Conservation (phyloP, 225 moss, liverwort and hornwort genomes). For the Neckera pumila region DNA sequence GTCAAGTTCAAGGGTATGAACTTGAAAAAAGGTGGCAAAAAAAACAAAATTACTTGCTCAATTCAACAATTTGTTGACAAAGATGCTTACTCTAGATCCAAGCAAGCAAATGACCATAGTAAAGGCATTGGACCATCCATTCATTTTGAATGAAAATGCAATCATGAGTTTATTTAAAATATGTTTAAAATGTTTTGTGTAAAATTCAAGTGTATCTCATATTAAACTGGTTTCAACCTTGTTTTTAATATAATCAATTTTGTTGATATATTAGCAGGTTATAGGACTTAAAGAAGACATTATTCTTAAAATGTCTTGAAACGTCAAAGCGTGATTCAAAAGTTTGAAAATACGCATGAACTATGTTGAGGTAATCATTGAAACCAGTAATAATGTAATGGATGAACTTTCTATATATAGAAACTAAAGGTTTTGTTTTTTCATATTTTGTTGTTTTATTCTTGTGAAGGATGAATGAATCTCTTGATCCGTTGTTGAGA, state of each 20-base stretch:
- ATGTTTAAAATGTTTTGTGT: neutral
- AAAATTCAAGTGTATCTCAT: neutral
- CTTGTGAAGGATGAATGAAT: neutral
- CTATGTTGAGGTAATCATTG: neutral
- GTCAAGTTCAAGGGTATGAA: neutral
- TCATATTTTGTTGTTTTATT: too few species aligned
- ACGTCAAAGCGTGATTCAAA: neutral
- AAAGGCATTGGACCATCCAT: neutral
- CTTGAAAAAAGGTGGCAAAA: neutral
- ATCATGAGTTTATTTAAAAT: neutral
- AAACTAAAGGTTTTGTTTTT: neutral
- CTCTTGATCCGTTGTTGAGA: rapidly evolving
- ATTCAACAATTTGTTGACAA: neutral
- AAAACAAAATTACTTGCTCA: neutral
- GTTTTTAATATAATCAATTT: neutral
- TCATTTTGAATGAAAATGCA: neutral
- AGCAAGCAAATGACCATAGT: neutral
- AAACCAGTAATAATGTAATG: neutral
- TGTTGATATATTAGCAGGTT: neutral
- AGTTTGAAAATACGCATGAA: neutral
- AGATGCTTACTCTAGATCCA: neutral
- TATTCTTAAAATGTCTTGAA: neutral
- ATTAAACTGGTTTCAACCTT: neutral
- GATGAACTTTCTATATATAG: too few species aligned
- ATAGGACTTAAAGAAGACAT: too few species aligned